Percentiles rank a stretch among this genome's conserved stretches.
These are phyloP conservation scores for Mrakia frigida DNA, from an alignment of 768 basidiomycete genomes.

Conservation along the genomic window DNA sequence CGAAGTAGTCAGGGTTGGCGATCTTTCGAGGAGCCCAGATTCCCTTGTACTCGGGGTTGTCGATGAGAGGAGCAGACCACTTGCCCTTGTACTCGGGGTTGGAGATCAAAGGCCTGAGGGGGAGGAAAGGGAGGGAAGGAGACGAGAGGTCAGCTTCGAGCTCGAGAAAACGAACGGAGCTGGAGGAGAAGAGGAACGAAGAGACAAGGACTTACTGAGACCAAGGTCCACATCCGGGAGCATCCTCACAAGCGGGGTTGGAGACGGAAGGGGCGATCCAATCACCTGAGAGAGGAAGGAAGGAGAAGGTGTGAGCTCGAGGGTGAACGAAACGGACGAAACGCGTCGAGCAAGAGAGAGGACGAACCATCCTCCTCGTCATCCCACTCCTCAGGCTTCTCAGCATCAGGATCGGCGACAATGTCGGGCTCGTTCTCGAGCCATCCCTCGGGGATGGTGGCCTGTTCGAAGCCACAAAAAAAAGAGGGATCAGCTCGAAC, in stretches of 20 bases:
- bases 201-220: constrained; percentile 56
- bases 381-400: constrained; percentile 99
- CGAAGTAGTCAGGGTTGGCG: constrained; percentile 82
- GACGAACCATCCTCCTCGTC: constrained; percentile 36
- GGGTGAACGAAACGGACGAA: too few species aligned
- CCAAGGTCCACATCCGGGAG: constrained; percentile 94
- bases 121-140: neutral
- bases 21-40: constrained; percentile 89
- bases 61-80: constrained; percentile 89
- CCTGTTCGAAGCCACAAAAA: neutral
- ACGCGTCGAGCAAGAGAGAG: neutral
- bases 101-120: constrained; percentile 66
- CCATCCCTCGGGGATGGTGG: constrained; percentile 86
- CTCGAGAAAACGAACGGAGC: neutral
- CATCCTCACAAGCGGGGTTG: constrained; percentile 86
- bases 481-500: neutral
- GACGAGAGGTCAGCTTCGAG: neutral
- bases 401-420: constrained; percentile 74
- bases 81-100: constrained; percentile 98
- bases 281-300: constrained; percentile 49
- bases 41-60: constrained; percentile 97
- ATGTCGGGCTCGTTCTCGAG: constrained; percentile 75
- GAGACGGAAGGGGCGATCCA: constrained; percentile 85
- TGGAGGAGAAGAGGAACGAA: neutral
- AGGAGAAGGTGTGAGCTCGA: constrained; percentile 17